Base-by-base conservation (phyloP, 2,329 filamentous ascomycete genomes). In the Teratosphaeria destructans region DNA sequence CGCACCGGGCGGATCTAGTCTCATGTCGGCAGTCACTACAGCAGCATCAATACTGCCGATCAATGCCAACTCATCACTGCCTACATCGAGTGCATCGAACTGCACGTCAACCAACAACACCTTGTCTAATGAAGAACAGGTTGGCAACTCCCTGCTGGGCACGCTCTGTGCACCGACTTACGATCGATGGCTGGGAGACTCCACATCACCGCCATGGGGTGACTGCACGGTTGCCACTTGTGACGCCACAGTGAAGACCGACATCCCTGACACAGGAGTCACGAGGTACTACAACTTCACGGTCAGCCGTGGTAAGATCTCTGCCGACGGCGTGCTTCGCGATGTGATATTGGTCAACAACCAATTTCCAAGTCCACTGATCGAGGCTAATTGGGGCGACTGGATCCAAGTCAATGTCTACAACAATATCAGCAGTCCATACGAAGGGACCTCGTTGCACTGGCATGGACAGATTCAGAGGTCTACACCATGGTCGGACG, bases 321-420 rank as follows among this genome's bases (percentile, higher is more conserved):
- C 77, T 4, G 77, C 77, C 1, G 79, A 81, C 68, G 79, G 79
- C 5, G 72, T 76, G 16, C 64, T 71, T 34, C 69, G 74, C 32
- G 67, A 68, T 2, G 60, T 63, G 56, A 64, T 74, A 26, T 64
- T 77, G 0, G 67, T 81, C 61, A 80, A 81, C 61, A 76, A 76
- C 6, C 75, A 77, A 58, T 75, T 76, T 61, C 67, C 67, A 11
- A 66, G 67, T 7, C 66, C 66, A 39, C 19, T 58, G 16, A 67
- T 70, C 43, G 65, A 70, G 53, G 68, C 67, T 4, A 69, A 75
- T 67, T 64, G 79, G 78, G 77, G 74, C 27, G 75, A 78, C 59
- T 73, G 63, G 63, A 64, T 68, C 54, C 56, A 66, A 49, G 67
- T 74, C 7, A 67, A 63, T 2, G 72, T 76, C 3, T 60, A 69